Evolutionary conservation across 1,284 basidiomycete genomes (phyloP), one percentile per base, ranked within the genome.

Genomic region (Naganishia sp.): DNA sequence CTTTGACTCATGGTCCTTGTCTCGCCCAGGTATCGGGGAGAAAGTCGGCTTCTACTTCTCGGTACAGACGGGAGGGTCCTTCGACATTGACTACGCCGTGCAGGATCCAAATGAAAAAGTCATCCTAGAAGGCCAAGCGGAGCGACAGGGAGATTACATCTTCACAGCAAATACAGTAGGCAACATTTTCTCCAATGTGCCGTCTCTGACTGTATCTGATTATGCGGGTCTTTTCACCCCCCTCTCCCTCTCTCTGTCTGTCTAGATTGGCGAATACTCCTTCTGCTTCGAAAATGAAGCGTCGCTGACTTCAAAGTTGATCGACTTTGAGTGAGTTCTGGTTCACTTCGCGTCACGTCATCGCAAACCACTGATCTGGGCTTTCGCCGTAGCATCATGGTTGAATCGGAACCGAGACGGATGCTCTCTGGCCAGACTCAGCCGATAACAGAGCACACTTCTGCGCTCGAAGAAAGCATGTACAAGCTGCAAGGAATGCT

Each of bases 241-340:
- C 28, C 5, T 5, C 28, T 5, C 28, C 36, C 36, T 9, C 36
- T 39, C 21, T 28, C 36, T 9, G 4, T 39, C 21, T 28, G 43
- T 15, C 59, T 10, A 73, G 72, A 50, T 76, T 72, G 57, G 74
- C 74, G 96, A 99, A 84, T 98, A 98, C 81, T 83, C 92, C 2
- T 99, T 99, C 82, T 99, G 96, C 82, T 97, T 99, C 78, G 90
- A 94, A 77, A 99, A 99, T 80, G 92, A 95, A 86, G 91, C 88
- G 10, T 91, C 90, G 4, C 84, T 94, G 71, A 89, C 89, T 82
- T 83, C 93, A 81, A 96, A 97, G 80, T 85, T 96, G 65, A 84
- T 98, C 72, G 94, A 97, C 81, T 95, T 97, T 78, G 94, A 96
- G 79, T 80, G 65, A 72, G 79, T 76, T 21, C 18, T 36, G 13